These are phyloP conservation scores for Phlyctochytrium arcticum DNA, from an alignment of 192 early-diverging fungal genomes.

Conservation along the genomic window DNA sequence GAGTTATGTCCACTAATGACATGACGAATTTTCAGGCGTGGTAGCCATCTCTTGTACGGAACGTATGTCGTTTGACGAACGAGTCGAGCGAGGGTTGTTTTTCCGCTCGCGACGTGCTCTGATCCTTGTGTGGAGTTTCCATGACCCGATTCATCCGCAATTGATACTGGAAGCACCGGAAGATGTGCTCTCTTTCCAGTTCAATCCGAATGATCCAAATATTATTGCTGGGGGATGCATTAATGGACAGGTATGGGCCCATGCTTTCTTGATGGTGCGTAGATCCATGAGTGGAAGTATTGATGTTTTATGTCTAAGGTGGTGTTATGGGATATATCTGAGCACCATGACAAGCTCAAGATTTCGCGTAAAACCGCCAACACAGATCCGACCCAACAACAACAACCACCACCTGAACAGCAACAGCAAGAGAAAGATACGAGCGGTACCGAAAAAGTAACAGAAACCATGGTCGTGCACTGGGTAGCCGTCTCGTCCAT, in stretches of 20 bases:
- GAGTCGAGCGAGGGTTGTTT: slow-evolving; percentile 39
- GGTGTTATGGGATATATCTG: slow-evolving; percentile 58
- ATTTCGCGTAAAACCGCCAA: slow-evolving; percentile 33
- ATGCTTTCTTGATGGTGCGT: too few relatives aligned
- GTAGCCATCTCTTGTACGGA: slow-evolving; percentile 56
- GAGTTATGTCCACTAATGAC: neutral
- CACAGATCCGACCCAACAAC: neutral
- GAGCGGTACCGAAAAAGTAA: slow-evolving; percentile 18
- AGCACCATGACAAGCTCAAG: slow-evolving; percentile 56
- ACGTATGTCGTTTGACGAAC: slow-evolving; percentile 49
- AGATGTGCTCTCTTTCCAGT: slow-evolving; percentile 51
- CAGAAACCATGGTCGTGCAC: slow-evolving; percentile 35
- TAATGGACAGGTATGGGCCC: slow-evolving; percentile 55
- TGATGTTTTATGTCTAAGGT: too few relatives aligned
- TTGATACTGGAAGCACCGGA: slow-evolving; percentile 62
- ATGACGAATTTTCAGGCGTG: slow-evolving; percentile 38
- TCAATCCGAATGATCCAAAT: slow-evolving; percentile 52
- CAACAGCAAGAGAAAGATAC: neutral
- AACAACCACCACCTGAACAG: too few relatives aligned
- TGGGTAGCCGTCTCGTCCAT: slow-evolving; percentile 53
- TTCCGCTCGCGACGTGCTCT: slow-evolving; percentile 39
- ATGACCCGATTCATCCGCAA: slow-evolving; percentile 64
- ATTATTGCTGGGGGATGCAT: slow-evolving; percentile 56
- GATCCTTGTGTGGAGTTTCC: slow-evolving; percentile 63
- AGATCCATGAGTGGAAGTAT: too few relatives aligned